Evolutionary conservation across 2,329 filamentous ascomycete species (phyloP), one percentile per base, ranked within the genome.

Genomic region (Leptographium lundbergii): DNA sequence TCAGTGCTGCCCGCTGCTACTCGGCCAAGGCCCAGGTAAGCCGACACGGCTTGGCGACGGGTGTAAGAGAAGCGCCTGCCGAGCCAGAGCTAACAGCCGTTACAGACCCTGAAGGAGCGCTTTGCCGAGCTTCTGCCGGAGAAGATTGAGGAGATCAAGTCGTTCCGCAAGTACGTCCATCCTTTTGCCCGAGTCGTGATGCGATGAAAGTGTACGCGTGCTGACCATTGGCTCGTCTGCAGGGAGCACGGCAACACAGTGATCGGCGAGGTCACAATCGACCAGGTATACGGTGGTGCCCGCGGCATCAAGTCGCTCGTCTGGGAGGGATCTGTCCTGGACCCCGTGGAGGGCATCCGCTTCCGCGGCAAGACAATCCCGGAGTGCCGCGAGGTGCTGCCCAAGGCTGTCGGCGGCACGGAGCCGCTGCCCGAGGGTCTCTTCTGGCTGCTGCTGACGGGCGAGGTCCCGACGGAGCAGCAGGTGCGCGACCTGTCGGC

Each of bases 291-390:
- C 75, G 94, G 94, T 74, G 94, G 94, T 86, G 94, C 94, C 72
- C 92, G 94, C 81, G 92, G 94, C 71, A 95, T 99, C 80, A 99
- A 97, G 85, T 87, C 87, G 68, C 87, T 99, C 63, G 94, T 99
- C 70, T 99, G 94, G 94, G 94, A 99, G 80, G 87, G 92, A 69
- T 99, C 94, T 70, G 94, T 99, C 69, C 88, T 99, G 70, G 94
- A 99, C 78, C 84, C 92, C 60, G 91, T 97, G 81, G 94, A 99
- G 84, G 94, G 94, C 79, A 99, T 99, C 77, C 89, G 94, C 69
- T 99, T 99, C 87, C 88, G 94, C 74, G 94, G 94, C 80, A 94
- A 92, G 84, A 99, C 94, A 67, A 99, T 99, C 70, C 94, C 94
- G 69, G 94, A 99, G 78, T 96, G 91, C 85, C 94, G 97, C 82